A percentile compares a stretch with the other conserved stretches of the same genome.
Conservation (phyloP, 106 monocot genomes). For the Acanthochlamys bracteata region DNA sequence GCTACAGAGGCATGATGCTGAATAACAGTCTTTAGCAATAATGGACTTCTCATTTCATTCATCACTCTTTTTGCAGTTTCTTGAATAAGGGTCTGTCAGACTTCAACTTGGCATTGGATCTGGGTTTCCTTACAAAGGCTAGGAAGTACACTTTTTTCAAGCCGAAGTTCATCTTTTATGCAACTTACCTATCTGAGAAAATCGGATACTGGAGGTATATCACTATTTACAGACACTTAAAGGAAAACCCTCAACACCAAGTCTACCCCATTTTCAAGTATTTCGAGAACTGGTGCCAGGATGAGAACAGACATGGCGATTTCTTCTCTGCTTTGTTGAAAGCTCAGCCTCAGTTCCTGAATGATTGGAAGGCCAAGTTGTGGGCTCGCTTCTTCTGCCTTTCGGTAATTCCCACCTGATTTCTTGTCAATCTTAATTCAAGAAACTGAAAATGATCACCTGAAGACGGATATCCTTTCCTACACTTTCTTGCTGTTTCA, state of each 20-base stretch:
- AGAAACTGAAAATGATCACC: too few species aligned
- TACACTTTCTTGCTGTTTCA: too few species aligned
- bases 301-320: slow-evolving; percentile 98
- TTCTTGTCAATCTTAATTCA: neutral
- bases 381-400: slow-evolving; percentile 98
- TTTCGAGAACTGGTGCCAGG: slow-evolving; percentile 99
- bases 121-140: slow-evolving; percentile 95
- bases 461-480: too few species aligned
- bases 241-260: slow-evolving; percentile 82
- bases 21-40: too few species aligned
- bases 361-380: slow-evolving; percentile 98
- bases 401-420: slow-evolving; percentile 38
- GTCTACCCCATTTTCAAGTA: slow-evolving; percentile 98
- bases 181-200: slow-evolving; percentile 91
- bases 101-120: slow-evolving; percentile 86
- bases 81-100: slow-evolving; percentile 95
- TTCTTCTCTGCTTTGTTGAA: slow-evolving; percentile 96
- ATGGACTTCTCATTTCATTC: neutral
- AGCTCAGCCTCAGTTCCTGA: slow-evolving; percentile 97
- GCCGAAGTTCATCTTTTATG: slow-evolving; percentile 98
- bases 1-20: neutral
- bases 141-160: slow-evolving; percentile 99
- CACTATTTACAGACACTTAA: slow-evolving; percentile 89
- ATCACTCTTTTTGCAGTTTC: slow-evolving; percentile 34
- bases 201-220: slow-evolving; percentile 99